These are phyloP conservation scores for Nyctanthes arbortristis DNA, from an alignment of 257 asterid species.

Conservation along the genomic window DNA sequence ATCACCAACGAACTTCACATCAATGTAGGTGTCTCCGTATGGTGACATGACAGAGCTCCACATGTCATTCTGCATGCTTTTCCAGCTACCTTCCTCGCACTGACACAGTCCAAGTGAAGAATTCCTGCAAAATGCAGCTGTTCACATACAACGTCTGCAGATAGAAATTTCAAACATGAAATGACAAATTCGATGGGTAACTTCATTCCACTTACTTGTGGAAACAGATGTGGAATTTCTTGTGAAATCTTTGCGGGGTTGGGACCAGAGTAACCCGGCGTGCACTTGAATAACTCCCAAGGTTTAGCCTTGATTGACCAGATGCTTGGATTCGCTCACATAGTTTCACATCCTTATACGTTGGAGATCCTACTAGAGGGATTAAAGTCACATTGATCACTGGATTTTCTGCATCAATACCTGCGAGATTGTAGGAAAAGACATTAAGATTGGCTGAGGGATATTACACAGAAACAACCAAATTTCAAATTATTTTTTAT, in stretches of 20 bases:
- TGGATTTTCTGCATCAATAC: slow-evolving; percentile 47
- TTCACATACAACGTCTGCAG: slow-evolving; percentile 2
- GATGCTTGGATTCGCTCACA: slow-evolving; percentile 67
- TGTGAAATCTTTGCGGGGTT: slow-evolving; percentile 58
- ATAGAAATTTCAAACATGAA: slow-evolving; percentile 2
- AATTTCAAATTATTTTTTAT: background rate
- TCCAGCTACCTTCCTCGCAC: slow-evolving; percentile 70
- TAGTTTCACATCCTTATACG: slow-evolving; percentile 42
- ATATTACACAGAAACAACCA: slow-evolving; percentile 6
- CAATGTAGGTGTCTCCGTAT: slow-evolving; percentile 63
- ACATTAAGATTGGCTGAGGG: slow-evolving; percentile 15
- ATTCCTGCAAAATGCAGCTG: slow-evolving; percentile 58
- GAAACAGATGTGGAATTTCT: slow-evolving; percentile 66
- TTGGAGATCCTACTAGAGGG: slow-evolving; percentile 35
- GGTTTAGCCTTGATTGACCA: slow-evolving; percentile 68
- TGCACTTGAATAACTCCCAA: slow-evolving; percentile 71
- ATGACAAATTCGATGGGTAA: slow-evolving; percentile 2
- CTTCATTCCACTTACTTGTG: slow-evolving; percentile 56
- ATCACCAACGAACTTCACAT: slow-evolving; percentile 66
- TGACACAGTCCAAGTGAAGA: slow-evolving; percentile 69
- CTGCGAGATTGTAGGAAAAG: slow-evolving; percentile 38
- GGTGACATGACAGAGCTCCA: slow-evolving; percentile 72
- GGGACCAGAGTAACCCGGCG: slow-evolving; percentile 63
- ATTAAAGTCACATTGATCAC: slow-evolving; percentile 60
- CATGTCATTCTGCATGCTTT: slow-evolving; percentile 50